Conservation (phyloP, 208 protist species). For the Crithidia sp. region DNA sequence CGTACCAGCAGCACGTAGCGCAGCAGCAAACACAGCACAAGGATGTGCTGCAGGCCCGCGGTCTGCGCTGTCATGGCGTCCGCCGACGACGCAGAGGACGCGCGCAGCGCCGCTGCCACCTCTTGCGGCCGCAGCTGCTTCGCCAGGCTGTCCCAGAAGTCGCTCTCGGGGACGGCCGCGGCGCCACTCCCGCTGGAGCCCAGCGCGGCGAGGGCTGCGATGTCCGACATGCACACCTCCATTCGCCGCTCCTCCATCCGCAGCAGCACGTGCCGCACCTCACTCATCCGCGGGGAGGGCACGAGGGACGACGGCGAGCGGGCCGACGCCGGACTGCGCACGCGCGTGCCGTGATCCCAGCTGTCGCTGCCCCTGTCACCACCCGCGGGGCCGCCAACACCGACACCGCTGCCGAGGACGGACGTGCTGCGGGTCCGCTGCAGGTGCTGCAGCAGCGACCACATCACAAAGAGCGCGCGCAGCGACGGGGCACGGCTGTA, state of each 20-base stretch:
- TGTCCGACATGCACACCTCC: conserved; percentile 36
- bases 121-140: conserved; percentile 23
- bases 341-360: conserved; percentile 12
- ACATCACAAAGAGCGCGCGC: conserved; percentile 73
- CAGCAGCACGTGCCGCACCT: conserved; percentile 41
- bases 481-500: conserved; percentile 75
- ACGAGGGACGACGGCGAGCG: conserved; percentile 15
- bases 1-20: conserved; percentile 18
- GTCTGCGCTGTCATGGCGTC: conserved; percentile 4
- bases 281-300: conserved; percentile 27
- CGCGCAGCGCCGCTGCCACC: conserved; percentile 16
- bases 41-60: conserved; percentile 22
- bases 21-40: conserved; percentile 31
- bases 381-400: neutral
- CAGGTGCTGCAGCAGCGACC: conserved; percentile 32
- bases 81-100: neutral
- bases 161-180: conserved; percentile 14
- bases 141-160: conserved; percentile 29
- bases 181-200: conserved; percentile 14
- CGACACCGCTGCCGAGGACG: neutral
- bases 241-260: conserved; percentile 51
- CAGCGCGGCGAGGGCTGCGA: conserved; percentile 36
- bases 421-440: conserved; percentile 14
- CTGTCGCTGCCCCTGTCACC: neutral
- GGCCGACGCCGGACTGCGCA: conserved; percentile 8